A percentile compares a stretch with the other conserved stretches of the same genome.
Conservation (phyloP, 768 basidiomycete genomes). For the Paxillus rubicundulus region DNA sequence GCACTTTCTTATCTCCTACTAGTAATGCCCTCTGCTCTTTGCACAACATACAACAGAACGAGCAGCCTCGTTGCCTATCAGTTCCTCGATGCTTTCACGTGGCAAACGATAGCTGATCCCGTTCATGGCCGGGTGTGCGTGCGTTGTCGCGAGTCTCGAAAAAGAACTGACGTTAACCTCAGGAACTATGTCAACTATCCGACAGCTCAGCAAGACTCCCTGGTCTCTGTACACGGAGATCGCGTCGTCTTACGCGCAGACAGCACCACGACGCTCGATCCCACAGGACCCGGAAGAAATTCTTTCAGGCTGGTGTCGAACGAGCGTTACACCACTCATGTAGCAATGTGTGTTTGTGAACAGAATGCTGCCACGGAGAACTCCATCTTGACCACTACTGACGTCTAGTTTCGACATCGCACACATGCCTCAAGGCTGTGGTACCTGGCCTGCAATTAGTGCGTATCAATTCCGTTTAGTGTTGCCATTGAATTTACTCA, state of each 20-base stretch:
- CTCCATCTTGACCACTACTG: neutral
- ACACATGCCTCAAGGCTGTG: conserved; percentile 32
- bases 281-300: conserved; percentile 26
- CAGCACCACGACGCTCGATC: conserved; percentile 20
- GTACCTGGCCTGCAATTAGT: conserved; percentile 27
- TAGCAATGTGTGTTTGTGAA: conserved; percentile 18
- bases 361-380: conserved; percentile 15
- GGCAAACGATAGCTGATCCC: conserved; percentile 22
- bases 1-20: neutral
- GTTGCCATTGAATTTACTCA: neutral
- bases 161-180: neutral
- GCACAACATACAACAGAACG: conserved; percentile 44
- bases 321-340: conserved; percentile 23
- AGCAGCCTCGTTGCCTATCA: conserved; percentile 45
- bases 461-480: neutral
- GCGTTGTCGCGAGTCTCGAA: neutral
- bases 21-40: conserved; percentile 23
- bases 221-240: conserved; percentile 52
- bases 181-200: conserved; percentile 42
- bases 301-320: conserved; percentile 27
- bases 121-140: conserved; percentile 19
- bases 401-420: conserved; percentile 22
- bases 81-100: conserved; percentile 39
- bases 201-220: conserved; percentile 49
- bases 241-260: conserved; percentile 28